phyloP scores from a whole-genome alignment of 768 basidiomycete species.

The Chalciporus pseudorubinellus region DNA sequence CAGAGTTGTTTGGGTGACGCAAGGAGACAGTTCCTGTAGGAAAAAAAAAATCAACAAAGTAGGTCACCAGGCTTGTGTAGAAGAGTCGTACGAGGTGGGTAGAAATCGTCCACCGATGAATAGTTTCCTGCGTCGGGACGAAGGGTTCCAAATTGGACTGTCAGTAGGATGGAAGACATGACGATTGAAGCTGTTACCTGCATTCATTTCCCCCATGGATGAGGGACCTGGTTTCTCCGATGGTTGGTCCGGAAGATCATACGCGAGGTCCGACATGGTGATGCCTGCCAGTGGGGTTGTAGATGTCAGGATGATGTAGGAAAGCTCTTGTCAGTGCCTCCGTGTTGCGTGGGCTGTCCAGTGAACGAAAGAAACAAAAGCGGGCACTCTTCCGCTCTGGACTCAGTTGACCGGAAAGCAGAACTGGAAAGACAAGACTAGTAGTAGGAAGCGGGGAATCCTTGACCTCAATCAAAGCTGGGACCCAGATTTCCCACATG shows the following conservation, averaged over 20 bases:
- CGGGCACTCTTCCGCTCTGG: background rate
- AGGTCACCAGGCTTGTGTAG: background rate
- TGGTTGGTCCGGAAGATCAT: slow-evolving; percentile 23
- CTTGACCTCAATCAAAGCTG: background rate
- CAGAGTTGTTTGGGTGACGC: slow-evolving; percentile 48
- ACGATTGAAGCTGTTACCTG: slow-evolving; percentile 1
- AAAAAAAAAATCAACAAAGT: slow-evolving; percentile 7
- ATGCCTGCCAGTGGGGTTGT: slow-evolving; percentile 19
- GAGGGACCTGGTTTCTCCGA: slow-evolving; percentile 7
- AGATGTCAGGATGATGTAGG: background rate
- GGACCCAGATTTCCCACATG: slow-evolving; percentile 18
- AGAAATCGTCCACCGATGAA: slow-evolving; percentile 14
- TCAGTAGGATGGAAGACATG: slow-evolving; percentile 3
- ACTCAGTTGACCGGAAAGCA: background rate
- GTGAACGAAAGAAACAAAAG: background rate
- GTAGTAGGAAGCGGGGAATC: background rate
- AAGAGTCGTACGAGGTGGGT: slow-evolving; percentile 22
- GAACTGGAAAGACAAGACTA: background rate
- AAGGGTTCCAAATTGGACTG: slow-evolving; percentile 7
- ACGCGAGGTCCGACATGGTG: slow-evolving; percentile 32
- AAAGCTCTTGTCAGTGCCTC: background rate
- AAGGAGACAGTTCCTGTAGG: slow-evolving; percentile 30
- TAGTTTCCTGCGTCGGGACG: slow-evolving; percentile 4
- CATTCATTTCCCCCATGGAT: slow-evolving; percentile 1
- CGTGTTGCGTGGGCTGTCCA: background rate